Evolutionary conservation across 2,329 filamentous ascomycete genomes (phyloP).

Genomic region (Nectriaceae sp.): DNA sequence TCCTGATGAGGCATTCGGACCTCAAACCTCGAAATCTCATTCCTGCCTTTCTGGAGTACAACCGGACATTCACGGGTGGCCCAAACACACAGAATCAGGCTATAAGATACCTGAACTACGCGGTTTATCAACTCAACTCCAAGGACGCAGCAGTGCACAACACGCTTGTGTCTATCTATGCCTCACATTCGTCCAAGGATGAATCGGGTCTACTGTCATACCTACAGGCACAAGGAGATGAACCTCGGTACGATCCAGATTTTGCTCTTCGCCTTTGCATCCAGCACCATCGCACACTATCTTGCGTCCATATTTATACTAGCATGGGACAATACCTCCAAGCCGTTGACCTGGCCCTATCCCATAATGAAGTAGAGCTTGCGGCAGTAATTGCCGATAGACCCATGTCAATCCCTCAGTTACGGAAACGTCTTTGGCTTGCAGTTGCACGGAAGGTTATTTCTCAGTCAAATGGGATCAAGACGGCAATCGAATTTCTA

Average conservation of each 20-base stretch:
- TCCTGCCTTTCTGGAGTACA: constrained; percentile 91
- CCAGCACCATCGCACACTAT: constrained; percentile 87
- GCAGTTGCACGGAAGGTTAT: constrained; percentile 95
- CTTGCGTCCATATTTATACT: constrained; percentile 96
- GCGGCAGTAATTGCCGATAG: constrained; percentile 88
- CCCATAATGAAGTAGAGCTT: constrained; percentile 86
- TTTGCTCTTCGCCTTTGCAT: constrained; percentile 96
- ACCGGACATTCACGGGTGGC: constrained; percentile 68
- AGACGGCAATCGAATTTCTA: constrained; percentile 89
- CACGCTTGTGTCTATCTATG: constrained; percentile 94
- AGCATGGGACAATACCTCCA: constrained; percentile 94
- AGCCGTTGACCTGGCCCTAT: constrained; percentile 88
- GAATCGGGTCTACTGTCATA: constrained; percentile 87
- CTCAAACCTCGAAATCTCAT: constrained; percentile 87
- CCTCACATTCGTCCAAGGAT: constrained; percentile 78
- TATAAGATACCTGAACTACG: constrained; percentile 88
- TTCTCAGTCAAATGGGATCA: constrained; percentile 82
- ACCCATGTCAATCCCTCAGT: constrained; percentile 72
- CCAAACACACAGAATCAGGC: constrained; percentile 82
- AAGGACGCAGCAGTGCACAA: constrained; percentile 90
- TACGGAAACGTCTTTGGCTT: constrained; percentile 94
- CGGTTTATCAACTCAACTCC: constrained; percentile 83
- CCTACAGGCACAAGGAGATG: constrained; percentile 84
- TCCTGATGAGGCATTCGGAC: constrained; percentile 87
- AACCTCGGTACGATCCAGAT: constrained; percentile 88